Conservation (phyloP, 306 rosid genomes). For the Rubus idaeus region DNA sequence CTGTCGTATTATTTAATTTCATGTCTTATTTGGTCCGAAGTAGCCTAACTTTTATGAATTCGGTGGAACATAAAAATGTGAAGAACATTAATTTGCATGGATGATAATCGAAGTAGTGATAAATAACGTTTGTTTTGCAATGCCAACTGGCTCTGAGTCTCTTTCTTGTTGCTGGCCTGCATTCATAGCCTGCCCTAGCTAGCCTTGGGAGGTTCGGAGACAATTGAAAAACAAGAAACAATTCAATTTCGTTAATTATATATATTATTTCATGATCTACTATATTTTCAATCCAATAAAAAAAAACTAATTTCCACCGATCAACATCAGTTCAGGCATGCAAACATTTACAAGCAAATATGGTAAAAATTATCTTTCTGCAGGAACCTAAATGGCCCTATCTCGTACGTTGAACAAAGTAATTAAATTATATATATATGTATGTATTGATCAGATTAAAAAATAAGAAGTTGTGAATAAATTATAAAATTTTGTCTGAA, state of each 20-base stretch:
- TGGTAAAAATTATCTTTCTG: not conserved
- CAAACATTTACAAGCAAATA: not conserved
- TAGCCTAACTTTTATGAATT: not conserved
- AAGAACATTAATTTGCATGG: not conserved
- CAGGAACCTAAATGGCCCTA: not conserved
- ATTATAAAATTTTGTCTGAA: not conserved
- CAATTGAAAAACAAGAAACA: not conserved
- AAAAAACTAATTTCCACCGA: not conserved
- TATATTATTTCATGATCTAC: not conserved
- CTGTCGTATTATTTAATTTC: too few relatives aligned
- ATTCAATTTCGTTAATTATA: not conserved
- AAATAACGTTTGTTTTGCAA: not conserved
- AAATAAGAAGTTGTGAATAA: not conserved
- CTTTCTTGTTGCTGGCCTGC: conserved; percentile 8
- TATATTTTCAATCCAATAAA: not conserved
- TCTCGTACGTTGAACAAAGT: not conserved
- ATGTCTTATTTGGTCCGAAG: not conserved
- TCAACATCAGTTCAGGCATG: not conserved
- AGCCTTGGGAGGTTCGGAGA: not conserved
- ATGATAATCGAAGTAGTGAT: not conserved
- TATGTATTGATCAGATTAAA: not conserved
- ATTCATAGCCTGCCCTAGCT: not conserved
- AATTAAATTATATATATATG: not conserved
- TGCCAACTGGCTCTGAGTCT: not conserved
- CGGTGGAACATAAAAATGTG: not conserved